Evolutionary conservation across 441 rosid genomes (phyloP).

Genomic region (Corymbia calophylla): DNA sequence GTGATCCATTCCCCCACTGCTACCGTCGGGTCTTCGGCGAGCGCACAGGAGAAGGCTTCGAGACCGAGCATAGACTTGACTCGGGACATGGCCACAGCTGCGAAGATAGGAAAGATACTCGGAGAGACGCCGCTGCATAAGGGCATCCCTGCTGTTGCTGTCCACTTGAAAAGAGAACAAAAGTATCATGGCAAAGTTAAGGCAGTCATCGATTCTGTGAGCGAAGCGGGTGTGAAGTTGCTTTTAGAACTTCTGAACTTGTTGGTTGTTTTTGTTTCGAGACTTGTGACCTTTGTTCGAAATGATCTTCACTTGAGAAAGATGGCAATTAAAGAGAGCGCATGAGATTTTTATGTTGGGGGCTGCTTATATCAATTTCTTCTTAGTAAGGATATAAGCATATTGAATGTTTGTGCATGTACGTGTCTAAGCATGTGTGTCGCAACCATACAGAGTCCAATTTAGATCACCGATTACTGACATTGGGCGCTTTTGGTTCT

Average conservation of each 20-base stretch:
- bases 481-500: neutral
- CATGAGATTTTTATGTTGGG: neutral
- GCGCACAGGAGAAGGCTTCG: neutral
- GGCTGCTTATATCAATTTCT: neutral
- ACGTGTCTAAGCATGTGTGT: no score
- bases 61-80: neutral
- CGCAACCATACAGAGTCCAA: no score
- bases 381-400: neutral
- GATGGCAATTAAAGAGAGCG: neutral
- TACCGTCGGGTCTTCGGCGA: accelerated
- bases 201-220: neutral
- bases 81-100: neutral
- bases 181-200: neutral
- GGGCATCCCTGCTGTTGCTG: neutral
- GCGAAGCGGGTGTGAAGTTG: neutral
- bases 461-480: no score
- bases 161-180: neutral
- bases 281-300: neutral
- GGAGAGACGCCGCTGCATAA: neutral
- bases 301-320: neutral
- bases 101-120: neutral
- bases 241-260: neutral
- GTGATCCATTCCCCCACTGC: neutral
- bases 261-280: neutral
- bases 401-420: neutral